phyloP scores from a whole-genome alignment of 2,329 filamentous ascomycete genomes.

The Onygenales sp. region DNA sequence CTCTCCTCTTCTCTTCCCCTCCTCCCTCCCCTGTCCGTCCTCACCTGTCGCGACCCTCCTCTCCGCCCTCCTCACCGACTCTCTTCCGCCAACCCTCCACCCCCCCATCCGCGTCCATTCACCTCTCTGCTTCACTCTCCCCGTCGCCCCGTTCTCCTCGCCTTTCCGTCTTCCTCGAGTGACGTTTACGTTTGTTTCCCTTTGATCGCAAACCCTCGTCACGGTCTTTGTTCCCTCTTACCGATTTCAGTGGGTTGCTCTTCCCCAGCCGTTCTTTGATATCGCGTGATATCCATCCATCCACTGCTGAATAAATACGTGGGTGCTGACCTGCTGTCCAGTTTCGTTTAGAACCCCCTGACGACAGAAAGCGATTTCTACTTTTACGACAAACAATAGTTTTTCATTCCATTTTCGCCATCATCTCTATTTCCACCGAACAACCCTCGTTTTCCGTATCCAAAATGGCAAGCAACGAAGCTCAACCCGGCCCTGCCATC shows the following conservation, averaged over 20 bases:
- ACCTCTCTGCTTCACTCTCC: conserved; percentile 4
- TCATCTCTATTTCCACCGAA: conserved; percentile 2
- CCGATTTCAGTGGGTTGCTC: conserved; percentile 2
- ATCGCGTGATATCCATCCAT: background rate
- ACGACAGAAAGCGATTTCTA: conserved; percentile 4
- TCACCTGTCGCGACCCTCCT: conserved; percentile 14
- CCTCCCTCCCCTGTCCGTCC: conserved; percentile 12
- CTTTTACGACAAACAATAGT: background rate
- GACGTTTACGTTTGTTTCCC: background rate
- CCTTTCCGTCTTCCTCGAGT: conserved; percentile 10
- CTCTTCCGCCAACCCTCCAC: conserved; percentile 4
- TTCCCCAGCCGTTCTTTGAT: background rate
- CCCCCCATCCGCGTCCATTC: conserved; percentile 8
- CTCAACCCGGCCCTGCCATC: conserved; percentile 43
- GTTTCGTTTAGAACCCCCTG: background rate
- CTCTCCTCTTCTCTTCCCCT: conserved; percentile 7
- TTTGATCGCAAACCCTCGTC: background rate
- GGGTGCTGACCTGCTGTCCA: background rate
- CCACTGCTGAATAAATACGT: too few species aligned
- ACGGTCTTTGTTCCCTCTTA: background rate
- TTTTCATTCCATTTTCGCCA: background rate
- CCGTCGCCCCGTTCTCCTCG: conserved; percentile 7
- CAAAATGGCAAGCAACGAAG: conserved; percentile 54
- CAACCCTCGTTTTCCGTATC: background rate
- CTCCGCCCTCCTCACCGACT: conserved; percentile 13